Evolutionary conservation across 2,329 filamentous ascomycete genomes (phyloP).

Genomic region (Cryphonectria carpinicola): DNA sequence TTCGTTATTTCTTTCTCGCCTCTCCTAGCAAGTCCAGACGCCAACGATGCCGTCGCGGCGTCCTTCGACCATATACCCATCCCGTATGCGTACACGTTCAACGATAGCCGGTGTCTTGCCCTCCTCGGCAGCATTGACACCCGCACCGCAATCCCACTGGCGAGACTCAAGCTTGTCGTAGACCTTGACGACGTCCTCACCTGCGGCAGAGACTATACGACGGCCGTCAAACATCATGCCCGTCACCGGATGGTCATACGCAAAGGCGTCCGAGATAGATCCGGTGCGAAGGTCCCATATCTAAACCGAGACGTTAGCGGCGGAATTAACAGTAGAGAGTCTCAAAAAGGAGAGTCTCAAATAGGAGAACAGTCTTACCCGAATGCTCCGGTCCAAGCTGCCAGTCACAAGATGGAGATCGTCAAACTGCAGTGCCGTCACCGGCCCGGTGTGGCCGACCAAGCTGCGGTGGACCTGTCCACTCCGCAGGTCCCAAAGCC

Average conservation of each 20-base stretch:
- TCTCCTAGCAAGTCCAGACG: constrained; percentile 75
- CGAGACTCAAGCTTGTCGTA: constrained; percentile 96
- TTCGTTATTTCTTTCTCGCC: background rate
- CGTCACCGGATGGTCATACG: constrained; percentile 88
- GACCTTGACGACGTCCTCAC: constrained; percentile 93
- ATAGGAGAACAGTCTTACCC: constrained; percentile 64
- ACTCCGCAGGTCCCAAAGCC: constrained; percentile 93
- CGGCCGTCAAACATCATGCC: constrained; percentile 97
- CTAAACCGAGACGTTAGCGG: constrained; percentile 49
- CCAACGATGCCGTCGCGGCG: constrained; percentile 85
- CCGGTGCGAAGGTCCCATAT: constrained; percentile 99
- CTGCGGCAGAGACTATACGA: constrained; percentile 86
- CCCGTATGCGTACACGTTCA: constrained; percentile 86
- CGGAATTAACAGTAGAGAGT: background rate
- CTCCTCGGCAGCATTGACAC: constrained; percentile 69
- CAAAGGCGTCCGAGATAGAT: constrained; percentile 93
- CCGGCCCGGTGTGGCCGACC: constrained; percentile 92
- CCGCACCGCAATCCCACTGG: constrained; percentile 95
- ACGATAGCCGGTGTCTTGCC: constrained; percentile 70
- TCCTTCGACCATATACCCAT: constrained; percentile 92
- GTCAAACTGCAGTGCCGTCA: constrained; percentile 95
- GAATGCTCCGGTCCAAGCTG: constrained; percentile 87
- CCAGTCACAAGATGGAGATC: constrained; percentile 94
- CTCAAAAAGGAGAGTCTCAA: constrained; percentile 4
- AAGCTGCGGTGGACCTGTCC: constrained; percentile 96